Base-by-base conservation (phyloP, 2,329 filamentous ascomycete genomes). In the Penicillium brasilianum region DNA sequence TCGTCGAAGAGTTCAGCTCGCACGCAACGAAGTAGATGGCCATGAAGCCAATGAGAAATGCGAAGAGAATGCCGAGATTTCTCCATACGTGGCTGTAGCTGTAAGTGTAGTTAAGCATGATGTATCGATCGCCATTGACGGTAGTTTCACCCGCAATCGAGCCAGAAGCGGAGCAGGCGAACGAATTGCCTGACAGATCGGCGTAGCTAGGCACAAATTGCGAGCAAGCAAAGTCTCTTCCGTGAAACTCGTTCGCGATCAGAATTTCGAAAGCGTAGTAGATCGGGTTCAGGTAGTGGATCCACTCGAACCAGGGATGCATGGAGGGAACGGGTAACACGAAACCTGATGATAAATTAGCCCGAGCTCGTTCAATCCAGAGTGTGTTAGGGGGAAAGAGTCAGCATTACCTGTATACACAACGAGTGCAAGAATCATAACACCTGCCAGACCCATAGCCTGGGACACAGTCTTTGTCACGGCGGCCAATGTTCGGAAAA, bases 261-360 rank as follows among this genome's bases (percentile, higher is more conserved):
- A 96, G 82, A 0, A 89, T 81, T 74, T 96, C 92, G 69, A 96
- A 96, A 0, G 88, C 87, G 63, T 95, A 96, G 2, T 85, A 87
- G 3, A 96, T 83, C 3, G 91, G 91, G 61, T 95, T 89, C 41
- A 94, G 79, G 73, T 91, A 93, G 73, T 89, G 90, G 57, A 96
- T 85, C 92, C 92, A 96, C 60, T 87, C 83, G 70, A 90, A 90
- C 91, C 92, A 96, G 0, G 81, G 85, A 11, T 90, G 84, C 90
- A 92, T 94, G 76, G 93, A 69, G 2, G 70, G 72, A 2, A 72
- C 69, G 1, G 78, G 78, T 10, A 82, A 67, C 2, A 76, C 74
- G 58, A 81, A 81, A 3, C 55, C 50, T 53, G 22, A 9, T 1
- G 1, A 28, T 2, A 16, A 7, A 25, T 53, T 22, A 53, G 50